Percentiles rank a stretch among this genome's conserved stretches.
These are phyloP conservation scores for Mortierella sp. DNA, from an alignment of 371 early-diverging fungal genomes.

Conservation along the genomic window DNA sequence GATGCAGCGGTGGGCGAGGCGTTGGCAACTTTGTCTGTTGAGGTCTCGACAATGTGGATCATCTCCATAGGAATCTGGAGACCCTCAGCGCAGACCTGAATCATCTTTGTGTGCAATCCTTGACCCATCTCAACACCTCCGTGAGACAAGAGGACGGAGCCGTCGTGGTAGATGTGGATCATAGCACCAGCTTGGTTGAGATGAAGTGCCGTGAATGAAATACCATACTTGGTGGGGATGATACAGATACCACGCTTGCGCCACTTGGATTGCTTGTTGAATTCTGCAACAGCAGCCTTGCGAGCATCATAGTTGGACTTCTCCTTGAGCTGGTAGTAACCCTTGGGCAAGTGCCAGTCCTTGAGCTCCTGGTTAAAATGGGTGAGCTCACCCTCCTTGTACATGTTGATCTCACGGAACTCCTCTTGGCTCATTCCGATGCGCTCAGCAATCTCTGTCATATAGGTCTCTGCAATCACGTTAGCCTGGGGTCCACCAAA, in stretches of 20 bases:
- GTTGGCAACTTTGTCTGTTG: constrained; percentile 80
- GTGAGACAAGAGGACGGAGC: constrained; percentile 79
- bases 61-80: constrained; percentile 70
- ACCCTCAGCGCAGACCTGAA: constrained; percentile 78
- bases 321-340: constrained; percentile 70
- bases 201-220: constrained; percentile 73
- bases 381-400: constrained; percentile 74
- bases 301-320: constrained; percentile 61
- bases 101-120: constrained; percentile 86
- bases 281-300: constrained; percentile 64
- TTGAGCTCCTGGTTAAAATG: constrained; percentile 71
- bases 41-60: constrained; percentile 80
- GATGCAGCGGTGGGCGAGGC: constrained; percentile 82
- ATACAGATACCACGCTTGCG: constrained; percentile 68
- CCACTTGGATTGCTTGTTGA: constrained; percentile 72
- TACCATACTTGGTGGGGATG: constrained; percentile 80
- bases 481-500: constrained; percentile 86
- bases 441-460: constrained; percentile 76
- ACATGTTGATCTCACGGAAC: constrained; percentile 74
- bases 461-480: constrained; percentile 78
- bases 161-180: constrained; percentile 86
- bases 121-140: constrained; percentile 92
- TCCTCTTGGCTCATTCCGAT: constrained; percentile 54
- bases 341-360: constrained; percentile 76
- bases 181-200: constrained; percentile 85